These are phyloP conservation scores for Aspergillus costaricaensis DNA, from an alignment of 2,329 filamentous ascomycete genomes.

Conservation along the genomic window DNA sequence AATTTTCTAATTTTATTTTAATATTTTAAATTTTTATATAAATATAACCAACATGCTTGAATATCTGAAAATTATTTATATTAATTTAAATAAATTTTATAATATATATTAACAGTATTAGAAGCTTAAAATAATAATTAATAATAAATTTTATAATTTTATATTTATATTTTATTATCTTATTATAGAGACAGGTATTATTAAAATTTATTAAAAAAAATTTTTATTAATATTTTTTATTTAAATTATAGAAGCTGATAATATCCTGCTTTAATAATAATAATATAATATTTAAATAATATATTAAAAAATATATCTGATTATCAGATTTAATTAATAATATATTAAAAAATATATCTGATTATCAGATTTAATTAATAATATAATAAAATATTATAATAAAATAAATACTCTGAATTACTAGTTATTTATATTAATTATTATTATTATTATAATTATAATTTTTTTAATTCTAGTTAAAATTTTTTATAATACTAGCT, in stretches of 20 bases:
- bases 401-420: no score
- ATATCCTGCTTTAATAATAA: not conserved
- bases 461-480: no score
- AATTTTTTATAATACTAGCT: no score
- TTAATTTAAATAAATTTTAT: not conserved
- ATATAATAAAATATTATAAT: no score
- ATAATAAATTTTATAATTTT: not conserved
- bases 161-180: not conserved
- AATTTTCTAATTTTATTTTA: not conserved
- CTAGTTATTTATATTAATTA: no score
- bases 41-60: not conserved
- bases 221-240: not conserved
- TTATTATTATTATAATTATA: no score
- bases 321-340: no score
- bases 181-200: not conserved
- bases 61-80: not conserved
- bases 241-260: not conserved
- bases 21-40: not conserved
- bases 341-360: no score
- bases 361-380: no score
- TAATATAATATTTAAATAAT: not conserved
- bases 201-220: not conserved
- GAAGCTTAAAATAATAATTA: slow-evolving; percentile 2
- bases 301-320: no score
- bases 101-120: not conserved